Conservation (phyloP, 179 eudicot genomes). For the Amaranthus tricolor region DNA sequence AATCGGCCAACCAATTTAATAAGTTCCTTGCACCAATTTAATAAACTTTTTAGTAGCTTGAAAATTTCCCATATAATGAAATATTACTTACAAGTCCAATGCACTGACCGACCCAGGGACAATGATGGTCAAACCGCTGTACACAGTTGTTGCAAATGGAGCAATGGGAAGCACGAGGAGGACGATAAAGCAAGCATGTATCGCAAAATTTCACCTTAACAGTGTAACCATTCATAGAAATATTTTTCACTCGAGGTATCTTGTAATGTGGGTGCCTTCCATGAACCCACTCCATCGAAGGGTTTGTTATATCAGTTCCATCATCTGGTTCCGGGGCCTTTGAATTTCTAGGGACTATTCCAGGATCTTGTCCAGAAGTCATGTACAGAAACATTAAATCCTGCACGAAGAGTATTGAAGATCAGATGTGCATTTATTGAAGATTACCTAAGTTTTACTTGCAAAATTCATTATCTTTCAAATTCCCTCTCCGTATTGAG, state of each 20-base stretch:
- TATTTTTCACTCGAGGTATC: constrained; percentile 57
- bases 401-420: constrained; percentile 32
- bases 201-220: constrained; percentile 74
- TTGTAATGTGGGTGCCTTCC: constrained; percentile 45
- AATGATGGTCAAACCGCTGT: constrained; percentile 52
- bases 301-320: constrained; percentile 26
- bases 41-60: too few relatives aligned
- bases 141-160: constrained; percentile 58
- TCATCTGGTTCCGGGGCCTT: constrained; percentile 56
- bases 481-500: background rate
- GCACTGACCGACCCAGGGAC: constrained; percentile 64
- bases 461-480: background rate
- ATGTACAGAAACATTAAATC: constrained; percentile 52
- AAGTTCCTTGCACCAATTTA: too few relatives aligned
- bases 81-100: constrained; percentile 43
- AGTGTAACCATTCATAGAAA: constrained; percentile 47
- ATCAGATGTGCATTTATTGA: constrained; percentile 15
- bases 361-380: constrained; percentile 71
- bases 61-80: background rate
- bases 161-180: constrained; percentile 57
- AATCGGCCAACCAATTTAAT: too few relatives aligned
- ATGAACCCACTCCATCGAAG: constrained; percentile 69
- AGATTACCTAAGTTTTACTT: background rate
- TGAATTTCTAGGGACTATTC: constrained; percentile 60
- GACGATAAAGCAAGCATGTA: constrained; percentile 52